A percentile compares a stretch with the other conserved stretches of the same genome.
phyloP scores from a whole-genome alignment of 345 rosid species.

The Xanthoceras sorbifolium region DNA sequence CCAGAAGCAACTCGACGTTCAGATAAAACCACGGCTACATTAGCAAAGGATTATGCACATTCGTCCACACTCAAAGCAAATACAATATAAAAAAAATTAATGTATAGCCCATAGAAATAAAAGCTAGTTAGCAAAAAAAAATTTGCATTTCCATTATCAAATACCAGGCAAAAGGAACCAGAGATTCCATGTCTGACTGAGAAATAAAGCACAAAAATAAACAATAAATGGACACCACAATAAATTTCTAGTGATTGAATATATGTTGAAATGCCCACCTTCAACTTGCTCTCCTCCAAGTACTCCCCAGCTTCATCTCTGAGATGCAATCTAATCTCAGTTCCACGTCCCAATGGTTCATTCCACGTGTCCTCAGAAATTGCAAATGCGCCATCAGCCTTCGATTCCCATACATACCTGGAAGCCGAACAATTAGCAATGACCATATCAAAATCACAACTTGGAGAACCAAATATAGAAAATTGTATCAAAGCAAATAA shows the following conservation, averaged over 20 bases:
- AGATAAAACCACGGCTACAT: not conserved
- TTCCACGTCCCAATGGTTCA: constrained; percentile 94
- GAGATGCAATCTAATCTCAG: constrained; percentile 92
- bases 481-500: not conserved
- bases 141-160: not conserved
- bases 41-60: not conserved
- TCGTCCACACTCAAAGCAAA: not conserved
- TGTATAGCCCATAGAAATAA: not conserved
- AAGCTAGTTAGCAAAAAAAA: not conserved
- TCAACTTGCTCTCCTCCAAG: constrained; percentile 86
- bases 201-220: not conserved
- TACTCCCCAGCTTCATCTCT: constrained; percentile 98
- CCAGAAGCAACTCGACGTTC: not conserved
- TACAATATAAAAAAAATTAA: not conserved
- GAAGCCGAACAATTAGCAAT: constrained; percentile 10
- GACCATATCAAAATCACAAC: constrained; percentile 11
- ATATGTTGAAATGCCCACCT: constrained; percentile 43
- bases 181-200: not conserved
- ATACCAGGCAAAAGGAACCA: not conserved
- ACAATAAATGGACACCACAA: not conserved
- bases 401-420: constrained; percentile 98
- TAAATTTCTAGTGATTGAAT: not conserved
- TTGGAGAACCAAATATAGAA: not conserved
- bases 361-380: constrained; percentile 98
- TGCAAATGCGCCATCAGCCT: constrained; percentile 98